Evolutionary conservation across 2,329 filamentous ascomycete genomes (phyloP), one percentile per base, ranked within the genome.

Genomic region (Neurospora sp.): DNA sequence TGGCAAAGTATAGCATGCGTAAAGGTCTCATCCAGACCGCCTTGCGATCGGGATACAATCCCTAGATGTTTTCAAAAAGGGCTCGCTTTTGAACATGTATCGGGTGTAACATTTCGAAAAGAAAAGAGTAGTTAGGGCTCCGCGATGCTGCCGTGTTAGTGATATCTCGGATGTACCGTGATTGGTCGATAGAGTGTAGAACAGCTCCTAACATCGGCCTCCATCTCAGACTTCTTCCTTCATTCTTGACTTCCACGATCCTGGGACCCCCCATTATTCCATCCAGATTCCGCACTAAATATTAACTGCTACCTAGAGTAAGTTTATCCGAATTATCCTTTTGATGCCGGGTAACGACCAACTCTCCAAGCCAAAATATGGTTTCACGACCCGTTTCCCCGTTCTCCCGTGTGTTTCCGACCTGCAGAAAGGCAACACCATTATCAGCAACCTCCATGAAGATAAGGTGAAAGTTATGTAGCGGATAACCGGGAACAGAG

Each of bases 371-470:
- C 28, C 28, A 8, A 15, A 62, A 11, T 36, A 62, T 17, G 67
- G 69, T 70, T 46, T 68, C 69, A 68, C 69, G 28, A 66, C 38
- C 38, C 52, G 28, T 66, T 52, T 19, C 62, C 43, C 28, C 7
- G 13, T 67, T 46, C 39, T 38, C 58, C 28, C 28, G 52, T 62
- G 52, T 36, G 52, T 67, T 70, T 68, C 68, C 66, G 66, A 38
- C 43, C 66, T 40, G 43, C 68, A 70, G 66, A 70, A 70, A 67
- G 38, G 33, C 46, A n/a, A 68, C 38, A 36, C 46, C 38, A 28
- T 66, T 42, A 39, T 28, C 28, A 62, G 28, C 52, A 62, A 15
- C 28, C 52, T 15, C 52, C 23, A 15, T 10, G 13, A 17, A 28
- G 13, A 36, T 33, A 36, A 58, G 23, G 23, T 15, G 23, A 2